Evolutionary conservation across 2,329 filamentous ascomycete species (phyloP), one percentile per base, ranked within the genome.

Genomic region (Phialophora tarda): DNA sequence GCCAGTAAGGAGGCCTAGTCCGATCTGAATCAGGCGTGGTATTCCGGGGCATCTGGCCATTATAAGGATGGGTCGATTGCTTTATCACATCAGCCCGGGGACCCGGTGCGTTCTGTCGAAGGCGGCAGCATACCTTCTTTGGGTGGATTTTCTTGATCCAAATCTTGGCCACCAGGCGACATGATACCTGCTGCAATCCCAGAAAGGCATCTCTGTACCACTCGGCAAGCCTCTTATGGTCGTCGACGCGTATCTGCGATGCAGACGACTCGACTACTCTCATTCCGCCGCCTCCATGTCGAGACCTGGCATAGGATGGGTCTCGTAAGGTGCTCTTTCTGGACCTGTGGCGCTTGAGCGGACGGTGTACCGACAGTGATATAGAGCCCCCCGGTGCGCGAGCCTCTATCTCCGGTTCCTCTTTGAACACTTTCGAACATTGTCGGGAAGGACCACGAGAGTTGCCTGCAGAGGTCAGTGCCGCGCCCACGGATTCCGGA

Each of bases 71-170:
- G 56, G 78, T 79, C 2, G 79, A 79, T 72, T 83, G 81, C 72
- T 71, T 51, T n/a, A 30, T 7, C 61, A 21, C 56, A 59, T 62
- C 48, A 53, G 48, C 51, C 14, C 24, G 21, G 28, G 38, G 4
- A 23, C 7, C 14, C 44, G 17, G 21, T 6, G 26, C 23, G 17
- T 23, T 24, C 14, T 2, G 6, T 30, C 1, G 32, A 32, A 2
- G 59, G 12, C 12, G 5, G 4, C 34, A 30, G 12, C 63, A 6
- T 32, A 69, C 69, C 64, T 83, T 83, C 38, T 78, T 77, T 3
- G 81, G 81, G 56, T 82, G 79, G 28, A 82, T 81, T 4, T 77
- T 74, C 66, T 80, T 82, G 65, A 83, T 81, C 66, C 80, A 82
- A 4, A 77, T 77, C 67, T 82, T 82, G 24, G 78, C 77, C 24